Evolutionary conservation across 768 basidiomycete genomes (phyloP).

Genomic region (Chalciporus piperatus): DNA sequence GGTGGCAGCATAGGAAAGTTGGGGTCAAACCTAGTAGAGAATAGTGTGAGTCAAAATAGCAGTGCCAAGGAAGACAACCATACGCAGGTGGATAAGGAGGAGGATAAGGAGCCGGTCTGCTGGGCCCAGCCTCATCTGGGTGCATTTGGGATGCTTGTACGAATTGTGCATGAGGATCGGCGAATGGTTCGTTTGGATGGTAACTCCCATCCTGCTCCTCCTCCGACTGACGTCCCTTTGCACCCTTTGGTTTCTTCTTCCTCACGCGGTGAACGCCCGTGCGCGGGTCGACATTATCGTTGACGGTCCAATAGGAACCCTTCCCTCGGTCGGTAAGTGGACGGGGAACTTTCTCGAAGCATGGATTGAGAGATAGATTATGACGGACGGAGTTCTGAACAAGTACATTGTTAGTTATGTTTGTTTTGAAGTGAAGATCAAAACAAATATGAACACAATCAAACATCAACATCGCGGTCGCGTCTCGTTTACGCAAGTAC

Average conservation of each 20-base stretch:
- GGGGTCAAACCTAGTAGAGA: slow-evolving; percentile 61
- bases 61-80: background rate
- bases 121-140: slow-evolving; percentile 60
- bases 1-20: slow-evolving; percentile 64
- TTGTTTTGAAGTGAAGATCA: slow-evolving; percentile 32
- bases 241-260: slow-evolving; percentile 76
- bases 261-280: slow-evolving; percentile 87
- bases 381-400: slow-evolving; percentile 85
- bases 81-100: slow-evolving; percentile 61
- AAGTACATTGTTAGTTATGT: slow-evolving; percentile 21
- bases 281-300: slow-evolving; percentile 85
- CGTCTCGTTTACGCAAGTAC: slow-evolving; percentile 25
- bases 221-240: slow-evolving; percentile 47
- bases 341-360: slow-evolving; percentile 89
- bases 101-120: slow-evolving; percentile 56
- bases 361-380: slow-evolving; percentile 86
- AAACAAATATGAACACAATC: slow-evolving; percentile 60
- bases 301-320: slow-evolving; percentile 91
- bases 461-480: slow-evolving; percentile 65
- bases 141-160: slow-evolving; percentile 52
- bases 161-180: slow-evolving; percentile 56
- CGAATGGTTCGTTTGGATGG: slow-evolving; percentile 52
- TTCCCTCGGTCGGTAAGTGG: slow-evolving; percentile 89
- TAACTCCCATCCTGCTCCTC: slow-evolving; percentile 71
- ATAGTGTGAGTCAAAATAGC: slow-evolving; percentile 4